phyloP scores from a whole-genome alignment of 2,329 filamentous ascomycete genomes.

The Dothideomycetes sp. region DNA sequence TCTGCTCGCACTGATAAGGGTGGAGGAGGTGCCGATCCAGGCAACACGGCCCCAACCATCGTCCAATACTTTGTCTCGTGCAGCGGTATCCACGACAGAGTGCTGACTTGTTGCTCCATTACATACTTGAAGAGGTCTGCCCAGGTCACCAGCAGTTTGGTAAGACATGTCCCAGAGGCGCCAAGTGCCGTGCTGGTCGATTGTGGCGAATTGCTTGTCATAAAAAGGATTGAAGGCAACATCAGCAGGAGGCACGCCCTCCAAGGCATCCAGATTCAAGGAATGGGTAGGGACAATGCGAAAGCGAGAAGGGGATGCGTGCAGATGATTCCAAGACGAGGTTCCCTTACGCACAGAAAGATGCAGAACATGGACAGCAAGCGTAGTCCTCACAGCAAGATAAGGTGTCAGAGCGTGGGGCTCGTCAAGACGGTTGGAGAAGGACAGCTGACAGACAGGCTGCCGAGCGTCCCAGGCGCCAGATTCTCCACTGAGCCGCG shows the following conservation, averaged over 20 bases:
- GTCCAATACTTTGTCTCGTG: slow-evolving; percentile 22
- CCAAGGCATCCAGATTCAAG: slow-evolving; percentile 42
- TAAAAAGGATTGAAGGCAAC: slow-evolving; percentile 54
- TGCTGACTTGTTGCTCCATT: slow-evolving; percentile 3
- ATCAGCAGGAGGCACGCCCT: slow-evolving; percentile 48
- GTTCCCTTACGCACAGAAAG: not conserved
- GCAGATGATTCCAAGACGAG: slow-evolving; percentile 5
- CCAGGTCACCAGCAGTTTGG: not conserved
- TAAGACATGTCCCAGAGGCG: slow-evolving; percentile 46
- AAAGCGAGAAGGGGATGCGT: slow-evolving; percentile 37
- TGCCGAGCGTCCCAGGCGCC: slow-evolving; percentile 44
- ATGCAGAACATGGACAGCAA: slow-evolving; percentile 2
- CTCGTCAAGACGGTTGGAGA: slow-evolving; percentile 33
- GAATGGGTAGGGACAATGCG: slow-evolving; percentile 44
- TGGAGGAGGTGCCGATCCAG: slow-evolving; percentile 37
- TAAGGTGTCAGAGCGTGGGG: slow-evolving; percentile 5
- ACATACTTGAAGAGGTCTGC: slow-evolving; percentile 4
- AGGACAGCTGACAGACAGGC: slow-evolving; percentile 44
- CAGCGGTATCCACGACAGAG: slow-evolving; percentile 18
- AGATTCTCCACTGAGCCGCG: slow-evolving; percentile 36
- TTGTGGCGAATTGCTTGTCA: slow-evolving; percentile 50
- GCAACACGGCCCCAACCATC: slow-evolving; percentile 41
- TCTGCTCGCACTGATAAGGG: slow-evolving; percentile 43
- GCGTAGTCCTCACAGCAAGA: slow-evolving; percentile 2
- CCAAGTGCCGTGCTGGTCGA: slow-evolving; percentile 58